phyloP scores from a whole-genome alignment of 768 basidiomycete genomes.

The Calocybe indica region DNA sequence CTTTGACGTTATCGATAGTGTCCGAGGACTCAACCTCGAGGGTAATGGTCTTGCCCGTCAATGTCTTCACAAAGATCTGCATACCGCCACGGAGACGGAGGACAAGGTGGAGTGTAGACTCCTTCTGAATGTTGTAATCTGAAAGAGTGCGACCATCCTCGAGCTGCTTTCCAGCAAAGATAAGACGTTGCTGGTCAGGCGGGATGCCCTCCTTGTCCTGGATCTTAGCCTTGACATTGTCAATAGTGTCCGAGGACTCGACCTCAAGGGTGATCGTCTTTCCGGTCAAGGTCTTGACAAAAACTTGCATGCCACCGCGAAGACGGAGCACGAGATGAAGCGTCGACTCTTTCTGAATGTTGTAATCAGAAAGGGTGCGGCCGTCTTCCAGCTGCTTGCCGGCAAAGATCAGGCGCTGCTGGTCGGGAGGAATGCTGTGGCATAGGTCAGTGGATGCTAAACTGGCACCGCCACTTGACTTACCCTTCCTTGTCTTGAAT shows the following conservation, averaged over 20 bases:
- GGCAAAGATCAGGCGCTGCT: constrained; percentile 94
- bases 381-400: constrained; percentile 96
- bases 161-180: constrained; percentile 90
- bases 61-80: constrained; percentile 87
- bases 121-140: constrained; percentile 90
- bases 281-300: constrained; percentile 78
- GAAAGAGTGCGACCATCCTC: constrained; percentile 89
- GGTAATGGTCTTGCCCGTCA: constrained; percentile 91
- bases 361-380: constrained; percentile 83
- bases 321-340: constrained; percentile 86
- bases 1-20: constrained; percentile 88
- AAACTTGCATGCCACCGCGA: constrained; percentile 85
- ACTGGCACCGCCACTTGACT: constrained; percentile 16
- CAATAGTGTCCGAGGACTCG: constrained; percentile 82
- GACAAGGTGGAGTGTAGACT: constrained; percentile 78
- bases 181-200: constrained; percentile 86
- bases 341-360: constrained; percentile 95
- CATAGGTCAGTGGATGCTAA: constrained; percentile 2
- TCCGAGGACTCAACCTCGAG: constrained; percentile 90
- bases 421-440: constrained; percentile 77
- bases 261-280: constrained; percentile 91
- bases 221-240: constrained; percentile 88
- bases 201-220: constrained; percentile 88
- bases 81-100: constrained; percentile 86
- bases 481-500: constrained; percentile 86